Percentiles rank a stretch among this genome's conserved stretches.
These are phyloP conservation scores for Papilionanthe hybrid DNA, from an alignment of 116 monocot genomes.

Conservation along the genomic window DNA sequence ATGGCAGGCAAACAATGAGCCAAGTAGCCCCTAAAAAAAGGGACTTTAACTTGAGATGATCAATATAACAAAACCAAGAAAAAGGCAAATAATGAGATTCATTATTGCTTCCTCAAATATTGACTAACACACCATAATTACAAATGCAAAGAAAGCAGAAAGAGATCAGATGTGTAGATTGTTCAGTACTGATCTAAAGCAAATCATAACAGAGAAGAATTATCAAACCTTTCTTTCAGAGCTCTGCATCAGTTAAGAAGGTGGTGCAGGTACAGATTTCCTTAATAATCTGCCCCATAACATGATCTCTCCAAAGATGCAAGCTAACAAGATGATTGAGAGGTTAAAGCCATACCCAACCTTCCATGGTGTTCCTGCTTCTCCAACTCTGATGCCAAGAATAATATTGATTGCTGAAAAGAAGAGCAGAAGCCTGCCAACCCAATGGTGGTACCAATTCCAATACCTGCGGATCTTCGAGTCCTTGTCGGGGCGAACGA, in stretches of 20 bases:
- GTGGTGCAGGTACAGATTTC: constrained; percentile 2
- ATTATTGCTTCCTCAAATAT: not conserved
- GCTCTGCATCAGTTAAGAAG: not conserved
- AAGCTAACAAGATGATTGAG: constrained; percentile 21
- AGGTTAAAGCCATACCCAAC: constrained; percentile 55
- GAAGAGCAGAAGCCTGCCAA: constrained; percentile 39
- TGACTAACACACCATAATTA: not conserved
- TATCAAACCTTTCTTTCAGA: not conserved
- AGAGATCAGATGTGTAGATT: not conserved
- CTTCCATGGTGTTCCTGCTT: constrained; percentile 44
- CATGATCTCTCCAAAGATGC: constrained; percentile 36
- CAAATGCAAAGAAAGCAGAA: not conserved
- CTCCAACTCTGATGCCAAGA: constrained; percentile 30
- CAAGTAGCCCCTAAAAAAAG: too few relatives aligned
- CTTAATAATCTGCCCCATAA: constrained; percentile 33
- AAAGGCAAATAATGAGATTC: not conserved
- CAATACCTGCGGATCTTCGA: constrained; percentile 43
- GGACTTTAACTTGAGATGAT: too few relatives aligned
- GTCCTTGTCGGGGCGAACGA: constrained; percentile 43
- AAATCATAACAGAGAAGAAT: not conserved
- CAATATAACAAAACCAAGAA: too few relatives aligned
- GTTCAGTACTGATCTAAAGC: not conserved
- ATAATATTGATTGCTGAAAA: constrained; percentile 43
- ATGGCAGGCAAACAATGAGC: too few relatives aligned
- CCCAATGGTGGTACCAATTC: constrained; percentile 66